Evolutionary conservation across 2,329 filamentous ascomycete genomes (phyloP).

Genomic region (Penicillium expansum): DNA sequence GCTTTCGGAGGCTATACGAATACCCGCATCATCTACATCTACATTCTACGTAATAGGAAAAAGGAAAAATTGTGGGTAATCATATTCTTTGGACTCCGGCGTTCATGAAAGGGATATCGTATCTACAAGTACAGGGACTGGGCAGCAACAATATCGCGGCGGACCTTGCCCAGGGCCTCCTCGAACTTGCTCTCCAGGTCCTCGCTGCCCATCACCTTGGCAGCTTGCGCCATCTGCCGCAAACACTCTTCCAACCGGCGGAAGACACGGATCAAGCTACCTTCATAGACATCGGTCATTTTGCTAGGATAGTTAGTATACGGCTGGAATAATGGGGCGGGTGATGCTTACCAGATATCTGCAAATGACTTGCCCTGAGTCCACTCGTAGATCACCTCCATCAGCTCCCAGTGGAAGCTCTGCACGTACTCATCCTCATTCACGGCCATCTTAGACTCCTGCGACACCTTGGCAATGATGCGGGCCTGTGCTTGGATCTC

Average conservation of each 20-base stretch:
- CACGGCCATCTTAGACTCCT: conserved; percentile 89
- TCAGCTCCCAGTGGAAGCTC: conserved; percentile 88
- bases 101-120: conserved; percentile 20
- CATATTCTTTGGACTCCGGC: conserved; percentile 7
- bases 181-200: conserved; percentile 93
- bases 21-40: conserved; percentile 11
- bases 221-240: conserved; percentile 90
- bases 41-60: background rate
- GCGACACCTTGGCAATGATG: conserved; percentile 86
- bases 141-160: conserved; percentile 89
- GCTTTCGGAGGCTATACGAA: conserved; percentile 2
- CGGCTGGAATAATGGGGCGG: background rate
- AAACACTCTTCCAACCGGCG: conserved; percentile 90
- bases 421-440: conserved; percentile 93
- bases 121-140: conserved; percentile 84
- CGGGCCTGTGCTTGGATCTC: conserved; percentile 85
- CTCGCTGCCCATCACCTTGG: conserved; percentile 97
- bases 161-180: conserved; percentile 75
- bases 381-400: conserved; percentile 95
- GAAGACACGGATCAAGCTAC: conserved; percentile 93
- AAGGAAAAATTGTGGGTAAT: background rate
- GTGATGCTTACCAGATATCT: conserved; percentile 78
- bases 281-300: conserved; percentile 99
- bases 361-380: conserved; percentile 85
- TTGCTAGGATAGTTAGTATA: conserved; percentile 58